A percentile compares a stretch with the other conserved stretches of the same genome.
These are phyloP conservation scores for Septoria petroselini DNA, from an alignment of 2,329 filamentous ascomycete species.

Conservation along the genomic window DNA sequence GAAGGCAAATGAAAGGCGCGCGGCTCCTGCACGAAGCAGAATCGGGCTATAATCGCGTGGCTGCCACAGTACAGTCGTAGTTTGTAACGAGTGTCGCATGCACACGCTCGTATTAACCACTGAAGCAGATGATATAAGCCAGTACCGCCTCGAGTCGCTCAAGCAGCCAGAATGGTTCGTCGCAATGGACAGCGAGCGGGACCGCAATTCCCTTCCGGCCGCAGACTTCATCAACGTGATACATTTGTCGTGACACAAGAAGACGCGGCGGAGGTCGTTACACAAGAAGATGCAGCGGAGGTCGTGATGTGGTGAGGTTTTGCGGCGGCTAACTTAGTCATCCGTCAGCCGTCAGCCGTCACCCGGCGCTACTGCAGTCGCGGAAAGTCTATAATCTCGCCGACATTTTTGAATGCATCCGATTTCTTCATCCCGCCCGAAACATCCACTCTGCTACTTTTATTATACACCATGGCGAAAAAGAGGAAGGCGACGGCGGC, in stretches of 20 bases:
- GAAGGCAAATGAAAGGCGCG: background rate
- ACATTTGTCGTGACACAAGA: background rate
- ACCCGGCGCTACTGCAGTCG: no score
- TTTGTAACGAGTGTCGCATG: no score
- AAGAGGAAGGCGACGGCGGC: conserved; percentile 22
- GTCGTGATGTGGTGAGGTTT: no score
- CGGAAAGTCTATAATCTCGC: no score
- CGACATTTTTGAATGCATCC: no score
- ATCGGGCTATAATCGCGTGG: background rate
- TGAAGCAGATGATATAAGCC: no score
- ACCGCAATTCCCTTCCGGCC: background rate
- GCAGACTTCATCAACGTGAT: background rate
- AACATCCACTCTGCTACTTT: background rate
- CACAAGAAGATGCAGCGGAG: background rate
- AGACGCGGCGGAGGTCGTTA: background rate
- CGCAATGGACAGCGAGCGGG: background rate
- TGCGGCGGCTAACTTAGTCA: no score
- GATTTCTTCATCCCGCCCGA: background rate
- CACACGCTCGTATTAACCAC: no score
- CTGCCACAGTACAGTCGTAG: no score
- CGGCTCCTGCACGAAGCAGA: background rate
- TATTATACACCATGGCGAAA: conserved; percentile 55
- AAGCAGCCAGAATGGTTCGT: no score
- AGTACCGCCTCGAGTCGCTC: no score
- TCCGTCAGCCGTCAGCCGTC: no score